These are phyloP conservation scores for Mortierella sp. DNA, from an alignment of 371 early-diverging fungal genomes.

Conservation along the genomic window DNA sequence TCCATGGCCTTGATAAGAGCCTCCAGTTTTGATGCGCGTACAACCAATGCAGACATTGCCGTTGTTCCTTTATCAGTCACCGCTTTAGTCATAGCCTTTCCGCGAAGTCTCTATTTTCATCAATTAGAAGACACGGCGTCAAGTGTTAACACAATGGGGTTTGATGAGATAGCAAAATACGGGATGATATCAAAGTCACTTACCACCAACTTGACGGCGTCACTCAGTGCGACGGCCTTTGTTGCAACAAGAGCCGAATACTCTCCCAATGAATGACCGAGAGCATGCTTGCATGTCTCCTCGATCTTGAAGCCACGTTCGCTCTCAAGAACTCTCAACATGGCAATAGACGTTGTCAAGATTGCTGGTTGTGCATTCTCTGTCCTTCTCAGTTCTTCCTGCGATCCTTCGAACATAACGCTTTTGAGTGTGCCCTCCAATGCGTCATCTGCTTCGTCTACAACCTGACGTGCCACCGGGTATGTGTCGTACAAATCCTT, in stretches of 20 bases:
- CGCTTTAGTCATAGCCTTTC: conserved; percentile 88
- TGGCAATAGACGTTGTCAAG: conserved; percentile 89
- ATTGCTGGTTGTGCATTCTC: conserved; percentile 97
- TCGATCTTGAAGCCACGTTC: conserved; percentile 85
- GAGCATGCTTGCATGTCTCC: conserved; percentile 75
- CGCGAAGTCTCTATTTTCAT: conserved; percentile 70
- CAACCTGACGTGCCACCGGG: conserved; percentile 79
- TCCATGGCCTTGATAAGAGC: conserved; percentile 76
- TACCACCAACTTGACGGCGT: conserved; percentile 88
- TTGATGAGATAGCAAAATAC: not conserved
- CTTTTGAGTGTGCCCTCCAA: conserved; percentile 73
- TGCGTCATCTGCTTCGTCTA: conserved; percentile 91
- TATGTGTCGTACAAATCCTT: conserved; percentile 86
- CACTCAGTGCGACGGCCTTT: conserved; percentile 74
- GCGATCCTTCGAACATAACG: conserved; percentile 86
- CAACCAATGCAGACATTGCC: conserved; percentile 90
- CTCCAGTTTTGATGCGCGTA: conserved; percentile 76
- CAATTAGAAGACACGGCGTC: not conserved
- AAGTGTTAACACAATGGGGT: not conserved
- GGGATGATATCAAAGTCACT: conserved; percentile 10
- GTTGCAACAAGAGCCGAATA: conserved; percentile 91
- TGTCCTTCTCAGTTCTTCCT: conserved; percentile 81
- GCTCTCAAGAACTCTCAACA: conserved; percentile 85
- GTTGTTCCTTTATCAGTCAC: conserved; percentile 76
- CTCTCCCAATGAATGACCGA: conserved; percentile 97